These are phyloP conservation scores for Lactarius akahatsu DNA, from an alignment of 768 basidiomycete genomes.

Conservation along the genomic window DNA sequence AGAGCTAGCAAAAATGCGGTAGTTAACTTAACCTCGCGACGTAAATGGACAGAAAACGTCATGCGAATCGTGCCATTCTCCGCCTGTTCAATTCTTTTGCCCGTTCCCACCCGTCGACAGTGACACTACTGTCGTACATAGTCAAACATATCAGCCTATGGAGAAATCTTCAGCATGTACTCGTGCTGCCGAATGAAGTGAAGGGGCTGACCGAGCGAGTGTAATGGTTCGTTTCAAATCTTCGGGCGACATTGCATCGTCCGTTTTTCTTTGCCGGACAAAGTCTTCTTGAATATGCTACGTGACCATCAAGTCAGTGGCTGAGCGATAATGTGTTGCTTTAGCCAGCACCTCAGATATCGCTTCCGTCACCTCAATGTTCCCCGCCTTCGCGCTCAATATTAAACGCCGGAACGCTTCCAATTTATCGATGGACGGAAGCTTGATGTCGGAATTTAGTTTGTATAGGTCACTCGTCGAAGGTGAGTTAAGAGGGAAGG, in stretches of 20 bases:
- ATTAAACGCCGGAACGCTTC: constrained; percentile 57
- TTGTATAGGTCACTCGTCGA: constrained; percentile 49
- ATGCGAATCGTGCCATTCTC: constrained; percentile 37
- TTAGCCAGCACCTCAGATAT: constrained; percentile 54
- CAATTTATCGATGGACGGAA: constrained; percentile 51
- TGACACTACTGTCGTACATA: constrained; percentile 54
- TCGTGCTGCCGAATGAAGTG: neutral
- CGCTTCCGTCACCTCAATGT: constrained; percentile 50
- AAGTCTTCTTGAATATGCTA: constrained; percentile 81
- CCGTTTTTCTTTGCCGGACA: constrained; percentile 45
- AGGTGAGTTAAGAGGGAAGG: constrained; percentile 45
- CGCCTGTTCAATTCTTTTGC: constrained; percentile 59
- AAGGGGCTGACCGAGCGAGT: constrained; percentile 56
- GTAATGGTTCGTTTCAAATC: constrained; percentile 68
- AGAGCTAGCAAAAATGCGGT: neutral
- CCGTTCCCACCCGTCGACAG: constrained; percentile 59
- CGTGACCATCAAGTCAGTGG: neutral
- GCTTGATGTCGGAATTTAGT: constrained; percentile 40
- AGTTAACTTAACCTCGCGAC: neutral
- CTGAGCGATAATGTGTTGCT: constrained; percentile 4
- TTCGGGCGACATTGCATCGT: constrained; percentile 48
- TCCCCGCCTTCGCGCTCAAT: constrained; percentile 59
- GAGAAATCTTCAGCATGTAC: constrained; percentile 19
- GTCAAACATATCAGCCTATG: constrained; percentile 64
- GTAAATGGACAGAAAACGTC: constrained; percentile 1